These are phyloP conservation scores for Penicillium chermesinum DNA, from an alignment of 495 filamentous ascomycete species.

Conservation along the genomic window DNA sequence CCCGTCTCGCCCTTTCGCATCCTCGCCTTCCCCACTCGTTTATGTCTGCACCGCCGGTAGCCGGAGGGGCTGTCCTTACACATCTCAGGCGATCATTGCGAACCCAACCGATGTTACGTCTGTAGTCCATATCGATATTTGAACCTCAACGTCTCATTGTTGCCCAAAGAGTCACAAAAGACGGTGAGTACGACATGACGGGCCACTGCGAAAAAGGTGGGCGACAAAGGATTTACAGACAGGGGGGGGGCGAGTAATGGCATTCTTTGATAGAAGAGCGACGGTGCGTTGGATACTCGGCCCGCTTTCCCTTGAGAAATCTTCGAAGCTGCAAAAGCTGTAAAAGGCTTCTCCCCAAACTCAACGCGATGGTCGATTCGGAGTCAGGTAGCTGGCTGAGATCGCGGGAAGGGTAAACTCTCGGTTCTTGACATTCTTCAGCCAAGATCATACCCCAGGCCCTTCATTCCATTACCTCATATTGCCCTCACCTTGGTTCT, in stretches of 20 bases:
- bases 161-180: constrained; percentile 20
- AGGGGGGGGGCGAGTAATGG: not conserved
- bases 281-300: not conserved
- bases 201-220: not conserved
- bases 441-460: not conserved
- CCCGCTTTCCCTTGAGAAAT: not conserved
- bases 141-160: constrained; percentile 16
- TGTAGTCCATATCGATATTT: constrained; percentile 26
- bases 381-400: constrained; percentile 1
- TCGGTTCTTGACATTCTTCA: constrained; percentile 8
- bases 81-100: constrained; percentile 15
- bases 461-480: constrained; percentile 15
- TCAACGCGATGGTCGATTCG: constrained; percentile 1
- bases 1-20: too few species aligned
- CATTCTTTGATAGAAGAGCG: not conserved
- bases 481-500: constrained; percentile 3
- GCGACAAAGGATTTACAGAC: not conserved
- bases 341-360: too few species aligned
- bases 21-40: constrained; percentile 5
- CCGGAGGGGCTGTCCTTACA: constrained; percentile 6
- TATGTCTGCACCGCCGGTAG: constrained; percentile 25
- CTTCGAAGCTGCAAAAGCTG: not conserved
- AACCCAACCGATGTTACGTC: constrained; percentile 16
- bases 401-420: not conserved
- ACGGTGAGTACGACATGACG: constrained; percentile 25